These are phyloP conservation scores for Beauveria sp. DNA, from an alignment of 2,329 filamentous ascomycete species.

Conservation along the genomic window DNA sequence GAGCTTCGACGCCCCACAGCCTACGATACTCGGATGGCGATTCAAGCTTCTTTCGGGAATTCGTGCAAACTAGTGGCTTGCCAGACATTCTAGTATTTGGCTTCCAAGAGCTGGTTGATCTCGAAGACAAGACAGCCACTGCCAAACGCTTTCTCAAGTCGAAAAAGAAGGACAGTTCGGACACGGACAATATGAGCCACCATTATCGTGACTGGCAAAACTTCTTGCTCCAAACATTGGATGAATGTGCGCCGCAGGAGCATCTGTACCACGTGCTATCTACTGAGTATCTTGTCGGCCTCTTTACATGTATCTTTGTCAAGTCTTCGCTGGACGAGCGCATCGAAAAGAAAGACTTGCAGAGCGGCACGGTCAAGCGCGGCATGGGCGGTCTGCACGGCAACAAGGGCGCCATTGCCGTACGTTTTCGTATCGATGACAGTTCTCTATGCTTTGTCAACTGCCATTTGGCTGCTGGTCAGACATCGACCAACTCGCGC, in stretches of 20 bases:
- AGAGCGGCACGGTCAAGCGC: conserved; percentile 80
- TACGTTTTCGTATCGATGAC: conserved; percentile 91
- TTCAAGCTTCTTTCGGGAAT: conserved; percentile 69
- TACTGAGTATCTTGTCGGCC: conserved; percentile 76
- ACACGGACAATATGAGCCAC: conserved; percentile 89
- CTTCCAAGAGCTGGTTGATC: conserved; percentile 98
- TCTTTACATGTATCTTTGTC: conserved; percentile 93
- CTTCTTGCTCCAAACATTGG: conserved; percentile 72
- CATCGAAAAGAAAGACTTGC: conserved; percentile 72
- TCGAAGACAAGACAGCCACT: conserved; percentile 95
- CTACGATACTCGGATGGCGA: conserved; percentile 65
- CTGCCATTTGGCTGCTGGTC: conserved; percentile 91
- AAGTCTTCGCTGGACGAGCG: conserved; percentile 69
- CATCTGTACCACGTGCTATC: conserved; percentile 81
- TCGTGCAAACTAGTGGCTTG: conserved; percentile 66
- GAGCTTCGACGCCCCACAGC: conserved; percentile 84
- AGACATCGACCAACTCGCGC: conserved; percentile 79
- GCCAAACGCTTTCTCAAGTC: conserved; percentile 92
- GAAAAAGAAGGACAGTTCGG: conserved; percentile 72
- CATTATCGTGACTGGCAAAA: conserved; percentile 97
- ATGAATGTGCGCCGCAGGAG: conserved; percentile 71
- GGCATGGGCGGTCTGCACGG: conserved; percentile 93
- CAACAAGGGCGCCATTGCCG: conserved; percentile 88
- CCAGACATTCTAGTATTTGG: conserved; percentile 93
- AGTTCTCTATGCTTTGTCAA: conserved; percentile 94